phyloP scores from a whole-genome alignment of 2,329 filamentous ascomycete genomes.

The Diaporthe vaccinii region DNA sequence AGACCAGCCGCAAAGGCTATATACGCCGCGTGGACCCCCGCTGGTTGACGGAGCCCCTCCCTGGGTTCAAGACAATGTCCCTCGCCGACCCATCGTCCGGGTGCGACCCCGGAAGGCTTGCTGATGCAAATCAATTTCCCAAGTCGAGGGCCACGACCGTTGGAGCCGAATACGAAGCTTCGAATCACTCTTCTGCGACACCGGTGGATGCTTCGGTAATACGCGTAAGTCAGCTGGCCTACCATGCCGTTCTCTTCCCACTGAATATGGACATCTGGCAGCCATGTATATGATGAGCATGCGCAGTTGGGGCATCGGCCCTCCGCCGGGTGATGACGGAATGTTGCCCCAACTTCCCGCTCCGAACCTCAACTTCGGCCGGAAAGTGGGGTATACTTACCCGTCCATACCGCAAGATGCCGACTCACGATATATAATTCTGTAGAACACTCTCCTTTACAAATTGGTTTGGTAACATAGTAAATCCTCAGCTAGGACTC shows the following conservation, averaged over 20 bases:
- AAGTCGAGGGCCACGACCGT: neutral
- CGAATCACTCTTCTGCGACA: neutral
- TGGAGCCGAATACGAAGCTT: neutral
- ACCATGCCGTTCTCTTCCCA: neutral
- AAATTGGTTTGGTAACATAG: neutral
- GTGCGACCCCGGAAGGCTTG: neutral
- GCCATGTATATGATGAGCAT: neutral
- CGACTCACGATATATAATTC: neutral
- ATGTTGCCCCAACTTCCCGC: conserved; percentile 22
- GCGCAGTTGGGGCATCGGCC: neutral
- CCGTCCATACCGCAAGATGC: neutral
- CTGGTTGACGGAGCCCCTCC: conserved; percentile 7
- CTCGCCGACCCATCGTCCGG: neutral
- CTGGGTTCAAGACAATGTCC: neutral
- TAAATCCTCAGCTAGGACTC: neutral
- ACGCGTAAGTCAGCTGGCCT: neutral
- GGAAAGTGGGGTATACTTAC: conserved; percentile 14
- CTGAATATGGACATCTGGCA: neutral
- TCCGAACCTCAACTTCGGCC: conserved; percentile 3
- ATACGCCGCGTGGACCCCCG: conserved; percentile 1
- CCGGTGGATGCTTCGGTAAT: neutral
- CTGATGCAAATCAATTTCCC: neutral
- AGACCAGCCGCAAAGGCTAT: neutral
- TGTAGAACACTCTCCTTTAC: neutral
- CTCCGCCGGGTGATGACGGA: conserved; percentile 14